phyloP scores from a whole-genome alignment of 441 rosid genomes.

The Populus hybrid region DNA sequence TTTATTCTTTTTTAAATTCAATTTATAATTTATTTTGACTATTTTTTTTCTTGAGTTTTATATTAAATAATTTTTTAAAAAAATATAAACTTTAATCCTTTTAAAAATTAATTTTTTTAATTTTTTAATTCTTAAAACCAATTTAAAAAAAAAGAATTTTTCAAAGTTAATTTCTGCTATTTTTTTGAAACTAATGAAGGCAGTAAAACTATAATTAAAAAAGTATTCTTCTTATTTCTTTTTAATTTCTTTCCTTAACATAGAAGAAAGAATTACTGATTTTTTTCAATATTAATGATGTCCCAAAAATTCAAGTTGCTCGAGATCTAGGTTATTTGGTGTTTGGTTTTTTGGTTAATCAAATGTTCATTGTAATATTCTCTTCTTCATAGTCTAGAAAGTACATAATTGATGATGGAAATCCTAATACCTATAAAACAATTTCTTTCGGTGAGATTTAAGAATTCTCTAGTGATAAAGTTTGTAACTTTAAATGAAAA shows the following conservation, averaged over 20 bases:
- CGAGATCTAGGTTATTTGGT: background rate
- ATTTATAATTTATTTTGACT: background rate
- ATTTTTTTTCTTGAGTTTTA: background rate
- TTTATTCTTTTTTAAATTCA: background rate
- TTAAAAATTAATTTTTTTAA: too few species aligned
- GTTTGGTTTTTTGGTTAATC: background rate
- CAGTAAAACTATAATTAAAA: background rate
- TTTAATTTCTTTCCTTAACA: background rate
- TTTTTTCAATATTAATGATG: too few species aligned
- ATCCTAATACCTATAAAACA: too few species aligned
- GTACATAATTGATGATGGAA: too few species aligned
- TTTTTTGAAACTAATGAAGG: background rate
- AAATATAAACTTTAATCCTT: too few species aligned
- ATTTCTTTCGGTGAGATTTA: too few species aligned
- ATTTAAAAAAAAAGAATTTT: too few species aligned
- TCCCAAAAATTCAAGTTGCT: background rate
- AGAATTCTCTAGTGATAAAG: too few species aligned
- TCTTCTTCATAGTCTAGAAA: too few species aligned
- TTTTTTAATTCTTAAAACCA: background rate
- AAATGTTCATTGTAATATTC: background rate
- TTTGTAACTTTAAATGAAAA: too few species aligned
- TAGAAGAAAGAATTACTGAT: background rate
- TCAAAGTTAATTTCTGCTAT: background rate
- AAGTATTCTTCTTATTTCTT: too few species aligned
- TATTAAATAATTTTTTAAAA: too few species aligned